A percentile compares a stretch with the other conserved stretches of the same genome.
These are phyloP conservation scores for Xylaria sp. DNA, from an alignment of 2,329 filamentous ascomycete species.

Conservation along the genomic window DNA sequence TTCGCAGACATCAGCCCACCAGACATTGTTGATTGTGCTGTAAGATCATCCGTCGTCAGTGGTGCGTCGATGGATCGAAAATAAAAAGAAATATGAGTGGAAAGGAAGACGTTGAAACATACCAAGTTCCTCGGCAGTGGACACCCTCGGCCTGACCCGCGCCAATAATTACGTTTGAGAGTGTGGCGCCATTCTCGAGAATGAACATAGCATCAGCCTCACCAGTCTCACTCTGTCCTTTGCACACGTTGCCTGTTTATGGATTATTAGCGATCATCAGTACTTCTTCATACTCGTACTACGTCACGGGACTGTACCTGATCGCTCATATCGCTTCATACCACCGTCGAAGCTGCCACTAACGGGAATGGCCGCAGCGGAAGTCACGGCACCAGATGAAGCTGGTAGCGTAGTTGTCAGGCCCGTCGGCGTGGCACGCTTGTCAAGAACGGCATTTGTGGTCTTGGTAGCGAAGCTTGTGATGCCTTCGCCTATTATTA, in stretches of 20 bases:
- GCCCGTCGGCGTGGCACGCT: conserved; percentile 22
- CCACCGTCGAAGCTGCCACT: conserved; percentile 40
- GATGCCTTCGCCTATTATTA: conserved; percentile 7
- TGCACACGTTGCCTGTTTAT: conserved; percentile 35
- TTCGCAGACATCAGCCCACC: conserved; percentile 55
- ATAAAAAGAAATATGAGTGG: no score
- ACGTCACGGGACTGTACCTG: conserved; percentile 12
- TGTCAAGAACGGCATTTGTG: conserved; percentile 20
- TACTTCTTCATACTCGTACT: background rate
- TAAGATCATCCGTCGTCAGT: background rate
- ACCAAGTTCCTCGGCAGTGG: conserved; percentile 54
- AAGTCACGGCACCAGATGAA: conserved; percentile 28
- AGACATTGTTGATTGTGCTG: conserved; percentile 39
- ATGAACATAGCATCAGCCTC: conserved; percentile 42
- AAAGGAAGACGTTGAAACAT: background rate
- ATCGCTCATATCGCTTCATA: conserved; percentile 40
- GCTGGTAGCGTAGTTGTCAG: conserved; percentile 31
- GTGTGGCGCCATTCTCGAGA: conserved; percentile 53
- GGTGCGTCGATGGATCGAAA: background rate
- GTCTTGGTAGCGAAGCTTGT: conserved; percentile 26
- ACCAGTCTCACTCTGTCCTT: conserved; percentile 41
- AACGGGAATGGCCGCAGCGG: conserved; percentile 37
- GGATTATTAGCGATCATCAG: background rate
- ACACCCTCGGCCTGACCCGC: conserved; percentile 58
- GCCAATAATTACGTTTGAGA: conserved; percentile 60